These are phyloP conservation scores for Chrysochromulina parva DNA, from an alignment of 78 protist species.

Conservation along the genomic window DNA sequence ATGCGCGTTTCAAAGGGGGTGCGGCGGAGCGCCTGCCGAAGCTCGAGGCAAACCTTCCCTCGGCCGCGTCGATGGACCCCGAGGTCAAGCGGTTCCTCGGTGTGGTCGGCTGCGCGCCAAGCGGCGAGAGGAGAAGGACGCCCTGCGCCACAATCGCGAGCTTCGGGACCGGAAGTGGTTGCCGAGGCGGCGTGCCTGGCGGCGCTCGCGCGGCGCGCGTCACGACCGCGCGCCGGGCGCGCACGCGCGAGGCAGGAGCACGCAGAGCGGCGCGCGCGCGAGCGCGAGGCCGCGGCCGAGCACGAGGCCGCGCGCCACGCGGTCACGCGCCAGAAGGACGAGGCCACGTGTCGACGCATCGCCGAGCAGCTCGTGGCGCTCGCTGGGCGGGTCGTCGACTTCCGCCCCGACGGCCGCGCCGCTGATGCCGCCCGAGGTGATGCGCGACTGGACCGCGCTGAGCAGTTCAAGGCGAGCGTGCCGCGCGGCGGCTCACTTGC, in stretches of 20 bases:
- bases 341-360: neutral
- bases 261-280: neutral
- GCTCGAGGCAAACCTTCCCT: neutral
- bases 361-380: neutral
- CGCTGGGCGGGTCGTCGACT: neutral
- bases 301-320: neutral
- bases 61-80: neutral
- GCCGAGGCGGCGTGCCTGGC: neutral
- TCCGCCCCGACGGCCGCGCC: neutral
- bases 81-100: neutral
- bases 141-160: slow-evolving; percentile 21
- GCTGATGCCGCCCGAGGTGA: slow-evolving; percentile 12
- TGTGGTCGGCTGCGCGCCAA: slow-evolving; percentile 17
- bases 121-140: slow-evolving; percentile 26
- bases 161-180: slow-evolving; percentile 11
- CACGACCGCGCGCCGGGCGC: neutral
- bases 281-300: neutral
- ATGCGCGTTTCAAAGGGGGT: too few relatives aligned
- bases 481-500: neutral
- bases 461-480: neutral
- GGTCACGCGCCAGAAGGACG: neutral
- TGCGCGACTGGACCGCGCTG: slow-evolving; percentile 25
- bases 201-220: neutral
- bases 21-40: neutral
- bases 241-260: neutral